Evolutionary conservation across 208 protist species (phyloP), one percentile per base, ranked within the genome.

Genomic region (Trypanosoma lewisi): DNA sequence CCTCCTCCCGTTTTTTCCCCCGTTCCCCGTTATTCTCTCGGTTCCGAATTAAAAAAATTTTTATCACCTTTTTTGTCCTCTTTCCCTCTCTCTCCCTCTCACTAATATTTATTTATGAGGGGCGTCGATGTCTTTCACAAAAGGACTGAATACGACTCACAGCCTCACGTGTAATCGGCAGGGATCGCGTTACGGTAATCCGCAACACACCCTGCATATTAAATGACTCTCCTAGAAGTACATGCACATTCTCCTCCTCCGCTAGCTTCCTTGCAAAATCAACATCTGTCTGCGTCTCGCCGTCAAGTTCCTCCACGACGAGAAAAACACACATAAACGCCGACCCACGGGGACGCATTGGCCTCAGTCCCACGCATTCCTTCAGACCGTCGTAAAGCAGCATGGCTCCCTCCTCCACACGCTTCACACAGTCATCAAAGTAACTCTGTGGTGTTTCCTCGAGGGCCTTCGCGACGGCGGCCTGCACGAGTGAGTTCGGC

Each of bases 301-400:
- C 75, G 9, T 72, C 50, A 14, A 96, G 94, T 51, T 79, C 73
- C 5, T 68, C 58, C 6, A 89, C 31, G 45, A 95, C 81, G 23
- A 98, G 85, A 27, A 77, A 70, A 30, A 97, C 79, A 75, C 88
- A 93, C 36, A 89, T 66, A 67, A 97, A 98, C 93, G 98, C 97
- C 34, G 94, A 80, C 2, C 89, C 96, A 54, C 74, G 63, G n/a
- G 96, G 93, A 42, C 61, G 59, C 48, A 94, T 71, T 14, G 78
- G 67, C 27, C 49, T 67, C 23, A 96, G 59, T 23, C 86, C 93
- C 12, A 33, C n/a, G 28, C 51, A 44, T 21, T 62, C 51, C 17
- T 41, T 14, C 25, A 80, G 55, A 6, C 49, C 55, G 9, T 30
- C 27, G 60, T 77, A 73, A 11, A 79, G 45, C 17, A 78, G 34